phyloP scores from a whole-genome alignment of 2,329 filamentous ascomycete genomes.

The Calycina herbarum region DNA sequence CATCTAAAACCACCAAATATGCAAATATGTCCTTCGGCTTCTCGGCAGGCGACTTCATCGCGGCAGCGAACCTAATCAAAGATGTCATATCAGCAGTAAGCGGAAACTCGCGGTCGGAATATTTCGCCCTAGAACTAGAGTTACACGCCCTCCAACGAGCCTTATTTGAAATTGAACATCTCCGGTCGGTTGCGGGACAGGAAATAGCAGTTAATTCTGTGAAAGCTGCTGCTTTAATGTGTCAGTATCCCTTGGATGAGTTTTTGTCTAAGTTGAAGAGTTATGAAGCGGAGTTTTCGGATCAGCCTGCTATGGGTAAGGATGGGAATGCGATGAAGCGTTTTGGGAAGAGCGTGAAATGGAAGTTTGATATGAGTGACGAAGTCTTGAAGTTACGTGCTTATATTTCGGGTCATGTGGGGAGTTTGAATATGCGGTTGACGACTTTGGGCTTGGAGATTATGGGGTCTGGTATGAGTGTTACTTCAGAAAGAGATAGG shows the following conservation, averaged over 20 bases:
- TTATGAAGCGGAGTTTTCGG: neutral
- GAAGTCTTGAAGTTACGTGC: conserved; percentile 23
- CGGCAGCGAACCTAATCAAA: neutral
- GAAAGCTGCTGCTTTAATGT: conserved; percentile 25
- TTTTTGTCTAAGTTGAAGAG: conserved; percentile 20
- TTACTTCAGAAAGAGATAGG: neutral
- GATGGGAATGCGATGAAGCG: neutral
- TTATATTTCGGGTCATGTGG: conserved; percentile 22
- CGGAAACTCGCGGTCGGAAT: neutral
- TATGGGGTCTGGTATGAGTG: neutral
- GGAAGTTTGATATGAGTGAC: conserved; percentile 24
- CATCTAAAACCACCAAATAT: neutral
- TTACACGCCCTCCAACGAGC: neutral
- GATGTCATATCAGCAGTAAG: neutral
- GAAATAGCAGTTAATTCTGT: conserved; percentile 16
- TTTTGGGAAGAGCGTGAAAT: conserved; percentile 17
- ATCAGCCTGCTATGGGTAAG: no score
- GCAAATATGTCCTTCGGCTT: neutral
- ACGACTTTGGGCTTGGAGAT: conserved; percentile 18
- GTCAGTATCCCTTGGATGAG: conserved; percentile 20
- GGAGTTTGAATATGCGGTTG: conserved; percentile 28
- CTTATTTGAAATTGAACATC: neutral
- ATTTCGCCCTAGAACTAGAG: neutral
- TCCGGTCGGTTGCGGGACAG: neutral
- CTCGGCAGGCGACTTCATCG: neutral